These are phyloP conservation scores for Keqinozyma sinolaborantium DNA, from an alignment of 1,139 yeast genomes.

Conservation along the genomic window DNA sequence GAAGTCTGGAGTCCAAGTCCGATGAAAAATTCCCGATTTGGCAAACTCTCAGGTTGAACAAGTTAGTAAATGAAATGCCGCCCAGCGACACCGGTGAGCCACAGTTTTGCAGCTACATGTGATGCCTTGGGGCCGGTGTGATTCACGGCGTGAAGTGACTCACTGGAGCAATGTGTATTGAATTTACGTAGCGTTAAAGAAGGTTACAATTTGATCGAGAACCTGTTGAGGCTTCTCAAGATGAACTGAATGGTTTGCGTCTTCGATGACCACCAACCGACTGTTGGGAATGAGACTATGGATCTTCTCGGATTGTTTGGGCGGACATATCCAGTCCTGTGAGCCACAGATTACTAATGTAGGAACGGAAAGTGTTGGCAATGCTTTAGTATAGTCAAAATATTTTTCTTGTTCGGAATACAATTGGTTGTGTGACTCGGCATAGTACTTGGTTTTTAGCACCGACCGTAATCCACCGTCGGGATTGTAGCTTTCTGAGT, in stretches of 20 bases:
- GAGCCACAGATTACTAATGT: not conserved
- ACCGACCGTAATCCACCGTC: not conserved
- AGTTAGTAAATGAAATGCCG: too few relatives aligned
- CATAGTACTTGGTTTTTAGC: not conserved
- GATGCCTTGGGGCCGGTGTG: too few relatives aligned
- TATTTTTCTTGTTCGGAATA: slow-evolving; percentile 1
- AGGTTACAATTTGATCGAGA: not conserved
- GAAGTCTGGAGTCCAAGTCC: too few relatives aligned
- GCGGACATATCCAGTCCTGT: slow-evolving; percentile 1
- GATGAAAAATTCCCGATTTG: too few relatives aligned
- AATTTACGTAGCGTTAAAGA: too few relatives aligned
- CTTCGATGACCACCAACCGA: not conserved
- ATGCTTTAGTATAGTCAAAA: not conserved
- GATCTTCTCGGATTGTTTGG: not conserved
- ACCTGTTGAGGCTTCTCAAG: not conserved
- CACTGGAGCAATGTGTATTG: too few relatives aligned
- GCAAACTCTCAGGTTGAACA: too few relatives aligned
- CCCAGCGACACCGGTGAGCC: too few relatives aligned
- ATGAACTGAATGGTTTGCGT: slow-evolving; percentile 1
- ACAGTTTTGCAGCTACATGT: too few relatives aligned
- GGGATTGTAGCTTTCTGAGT: slow-evolving; percentile 1
- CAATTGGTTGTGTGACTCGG: slow-evolving; percentile 1
- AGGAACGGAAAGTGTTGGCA: not conserved
- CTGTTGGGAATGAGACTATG: not conserved
- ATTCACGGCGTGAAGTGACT: too few relatives aligned